phyloP scores from a whole-genome alignment of 257 asterid genomes.

The Phtheirospermum japonicum region DNA sequence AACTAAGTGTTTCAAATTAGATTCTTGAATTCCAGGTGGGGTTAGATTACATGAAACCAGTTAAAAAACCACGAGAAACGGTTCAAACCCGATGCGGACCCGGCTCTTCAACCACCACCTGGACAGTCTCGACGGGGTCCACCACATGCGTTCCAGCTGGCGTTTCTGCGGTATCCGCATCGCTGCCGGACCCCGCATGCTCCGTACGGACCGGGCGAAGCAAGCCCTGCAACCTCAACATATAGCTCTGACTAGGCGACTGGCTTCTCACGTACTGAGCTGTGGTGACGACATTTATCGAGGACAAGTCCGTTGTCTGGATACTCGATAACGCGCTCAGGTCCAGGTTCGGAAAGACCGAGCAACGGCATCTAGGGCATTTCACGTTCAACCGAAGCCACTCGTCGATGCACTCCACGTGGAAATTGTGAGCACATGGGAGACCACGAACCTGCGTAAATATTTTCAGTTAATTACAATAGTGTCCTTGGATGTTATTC shows the following conservation, averaged over 20 bases:
- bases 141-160: constrained; percentile 24
- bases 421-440: constrained; percentile 98
- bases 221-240: constrained; percentile 75
- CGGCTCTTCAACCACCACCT: constrained; percentile 49
- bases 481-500: background rate
- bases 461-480: constrained; percentile 5
- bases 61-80: constrained; percentile 1
- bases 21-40: constrained; percentile 18
- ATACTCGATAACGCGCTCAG: constrained; percentile 80
- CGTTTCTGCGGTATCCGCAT: constrained; percentile 32
- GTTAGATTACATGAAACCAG: constrained; percentile 21
- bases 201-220: constrained; percentile 55
- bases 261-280: constrained; percentile 61
- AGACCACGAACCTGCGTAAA: constrained; percentile 80
- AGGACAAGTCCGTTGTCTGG: constrained; percentile 51
- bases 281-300: constrained; percentile 51
- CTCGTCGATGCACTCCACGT: constrained; percentile 93
- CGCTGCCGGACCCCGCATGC: constrained; percentile 42
- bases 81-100: constrained; percentile 36
- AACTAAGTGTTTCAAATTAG: constrained; percentile 11
- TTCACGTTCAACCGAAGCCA: constrained; percentile 91
- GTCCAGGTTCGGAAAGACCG: constrained; percentile 92
- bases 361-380: constrained; percentile 97
- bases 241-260: constrained; percentile 78
- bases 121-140: constrained; percentile 36